Conservation (phyloP, 192 early-diverging fungal species). For the Coemansia reversa region DNA sequence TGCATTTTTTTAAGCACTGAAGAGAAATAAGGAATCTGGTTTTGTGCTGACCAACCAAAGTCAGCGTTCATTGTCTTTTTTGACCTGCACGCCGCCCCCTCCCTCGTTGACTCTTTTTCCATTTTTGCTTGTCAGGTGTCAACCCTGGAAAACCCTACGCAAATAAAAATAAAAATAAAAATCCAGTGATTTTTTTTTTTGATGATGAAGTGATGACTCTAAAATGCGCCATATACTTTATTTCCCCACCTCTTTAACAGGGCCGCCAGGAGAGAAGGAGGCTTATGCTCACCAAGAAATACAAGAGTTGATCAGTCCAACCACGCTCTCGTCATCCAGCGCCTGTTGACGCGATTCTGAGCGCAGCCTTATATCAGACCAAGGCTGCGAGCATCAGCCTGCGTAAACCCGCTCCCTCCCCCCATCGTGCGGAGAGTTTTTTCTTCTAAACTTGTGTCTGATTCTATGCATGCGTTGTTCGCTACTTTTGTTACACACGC, state of each 20-base stretch:
- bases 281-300: background rate
- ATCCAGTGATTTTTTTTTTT: background rate
- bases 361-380: background rate
- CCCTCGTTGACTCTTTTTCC: background rate
- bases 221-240: background rate
- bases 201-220: background rate
- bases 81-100: background rate
- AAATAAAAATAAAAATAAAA: background rate
- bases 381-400: background rate
- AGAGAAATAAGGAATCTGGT: background rate
- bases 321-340: background rate
- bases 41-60: constrained; percentile 1
- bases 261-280: background rate
- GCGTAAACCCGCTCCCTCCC: background rate
- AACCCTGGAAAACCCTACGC: background rate
- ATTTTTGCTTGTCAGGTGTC: constrained; percentile 2
- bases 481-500: background rate
- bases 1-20: background rate
- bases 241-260: too few relatives aligned
- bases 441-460: background rate
- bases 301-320: background rate
- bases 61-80: background rate
- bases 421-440: background rate
- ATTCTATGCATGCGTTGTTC: constrained; percentile 3
- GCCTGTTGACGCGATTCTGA: background rate